phyloP scores from a whole-genome alignment of 352 stramenopile genomes.

The Pythium volutum region DNA sequence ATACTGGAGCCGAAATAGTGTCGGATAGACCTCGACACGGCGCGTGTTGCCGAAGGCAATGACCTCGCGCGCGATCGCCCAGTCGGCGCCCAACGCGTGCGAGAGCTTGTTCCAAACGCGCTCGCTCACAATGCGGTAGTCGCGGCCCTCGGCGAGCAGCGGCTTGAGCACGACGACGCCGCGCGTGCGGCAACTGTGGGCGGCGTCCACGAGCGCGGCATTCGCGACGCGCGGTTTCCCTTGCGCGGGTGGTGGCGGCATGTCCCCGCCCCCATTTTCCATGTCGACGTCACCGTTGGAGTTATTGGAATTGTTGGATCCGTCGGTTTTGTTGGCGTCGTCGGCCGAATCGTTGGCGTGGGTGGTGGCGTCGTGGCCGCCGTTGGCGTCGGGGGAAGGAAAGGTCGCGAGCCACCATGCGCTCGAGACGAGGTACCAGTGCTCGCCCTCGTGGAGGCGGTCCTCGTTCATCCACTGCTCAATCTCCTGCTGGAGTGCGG shows the following conservation, averaged over 20 bases:
- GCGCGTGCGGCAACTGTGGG: constrained; percentile 39
- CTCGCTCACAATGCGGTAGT: constrained; percentile 71
- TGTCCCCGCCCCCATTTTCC: constrained; percentile 18
- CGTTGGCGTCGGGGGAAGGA: not conserved
- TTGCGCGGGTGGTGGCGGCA: not conserved
- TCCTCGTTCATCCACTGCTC: constrained; percentile 28
- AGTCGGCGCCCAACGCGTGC: constrained; percentile 64
- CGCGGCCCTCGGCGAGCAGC: constrained; percentile 55
- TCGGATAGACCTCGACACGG: constrained; percentile 69
- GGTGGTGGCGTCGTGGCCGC: not conserved
- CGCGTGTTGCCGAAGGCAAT: constrained; percentile 41
- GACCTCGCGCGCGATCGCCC: constrained; percentile 64
- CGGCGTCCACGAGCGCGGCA: constrained; percentile 45
- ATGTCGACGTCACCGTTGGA: constrained; percentile 25
- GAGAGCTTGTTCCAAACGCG: constrained; percentile 66
- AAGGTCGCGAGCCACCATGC: constrained; percentile 55
- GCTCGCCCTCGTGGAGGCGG: constrained; percentile 40
- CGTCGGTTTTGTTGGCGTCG: constrained; percentile 8
- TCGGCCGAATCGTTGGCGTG: constrained; percentile 21
- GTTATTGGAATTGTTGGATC: constrained; percentile 25
- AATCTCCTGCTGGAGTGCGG: constrained; percentile 18
- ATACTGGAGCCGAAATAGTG: constrained; percentile 51
- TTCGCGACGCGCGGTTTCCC: constrained; percentile 30
- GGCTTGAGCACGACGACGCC: constrained; percentile 48
- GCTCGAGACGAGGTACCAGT: constrained; percentile 58